These are phyloP conservation scores for Podospora pseudocomata DNA, from an alignment of 495 filamentous ascomycete genomes.

Conservation along the genomic window DNA sequence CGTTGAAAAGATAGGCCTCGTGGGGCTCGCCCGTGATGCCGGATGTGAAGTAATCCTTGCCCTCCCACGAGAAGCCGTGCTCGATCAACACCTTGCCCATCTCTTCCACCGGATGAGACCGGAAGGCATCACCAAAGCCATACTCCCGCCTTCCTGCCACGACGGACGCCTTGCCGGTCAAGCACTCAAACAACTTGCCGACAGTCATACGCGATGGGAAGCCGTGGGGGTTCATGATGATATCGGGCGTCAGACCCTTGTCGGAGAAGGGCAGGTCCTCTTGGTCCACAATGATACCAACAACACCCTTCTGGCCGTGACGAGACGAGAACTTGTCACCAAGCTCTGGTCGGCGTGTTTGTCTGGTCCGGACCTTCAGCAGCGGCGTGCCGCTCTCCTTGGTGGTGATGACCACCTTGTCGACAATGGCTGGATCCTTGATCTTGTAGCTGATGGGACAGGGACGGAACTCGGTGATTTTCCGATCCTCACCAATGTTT, in stretches of 20 bases:
- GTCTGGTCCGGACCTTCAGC: constrained; percentile 87
- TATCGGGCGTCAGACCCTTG: constrained; percentile 83
- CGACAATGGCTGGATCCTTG: constrained; percentile 79
- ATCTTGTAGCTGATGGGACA: constrained; percentile 77
- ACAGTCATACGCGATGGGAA: constrained; percentile 99
- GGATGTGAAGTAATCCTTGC: constrained; percentile 92
- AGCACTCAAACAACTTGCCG: constrained; percentile 92
- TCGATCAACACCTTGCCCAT: constrained; percentile 82
- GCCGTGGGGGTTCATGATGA: constrained; percentile 99
- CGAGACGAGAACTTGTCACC: constrained; percentile 98
- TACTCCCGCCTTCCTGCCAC: constrained; percentile 71
- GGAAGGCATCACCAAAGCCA: constrained; percentile 89
- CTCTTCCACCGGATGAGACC: constrained; percentile 83
- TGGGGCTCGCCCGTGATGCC: constrained; percentile 93
- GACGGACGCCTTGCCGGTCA: constrained; percentile 91
- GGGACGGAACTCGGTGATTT: constrained; percentile 59
- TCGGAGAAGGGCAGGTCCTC: constrained; percentile 97
- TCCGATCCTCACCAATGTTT: constrained; percentile 60
- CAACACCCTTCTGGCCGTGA: constrained; percentile 98
- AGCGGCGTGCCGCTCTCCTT: constrained; percentile 77
- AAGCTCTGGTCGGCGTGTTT: constrained; percentile 88
- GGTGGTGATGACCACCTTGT: constrained; percentile 86
- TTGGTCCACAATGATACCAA: constrained; percentile 91
- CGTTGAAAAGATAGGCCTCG: constrained; percentile 96
- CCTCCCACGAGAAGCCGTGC: constrained; percentile 89